Base-by-base conservation (phyloP, 2,329 filamentous ascomycete species). In the Pyrenochaeta sp. region DNA sequence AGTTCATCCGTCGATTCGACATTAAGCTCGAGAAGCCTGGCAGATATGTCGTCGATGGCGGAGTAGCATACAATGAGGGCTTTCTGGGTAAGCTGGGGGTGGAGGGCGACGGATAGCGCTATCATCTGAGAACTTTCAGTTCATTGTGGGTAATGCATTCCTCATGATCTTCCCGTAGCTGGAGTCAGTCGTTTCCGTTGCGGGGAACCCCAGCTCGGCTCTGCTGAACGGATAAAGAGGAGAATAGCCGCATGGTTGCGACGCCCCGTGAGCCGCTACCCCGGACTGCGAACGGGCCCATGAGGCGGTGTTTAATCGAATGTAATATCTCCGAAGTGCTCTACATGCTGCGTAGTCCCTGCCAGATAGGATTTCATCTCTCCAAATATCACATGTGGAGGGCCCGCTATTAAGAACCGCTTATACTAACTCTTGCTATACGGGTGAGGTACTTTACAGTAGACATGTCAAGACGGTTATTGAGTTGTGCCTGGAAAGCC, bases 1-100 rank as follows among this genome's bases (percentile, higher is more conserved):
- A 71, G 69, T 67, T 66, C 31, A 52, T 73, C 9, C 62, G 70
- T 27, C 58, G 56, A 0, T 73, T 73, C 45, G 59, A 74, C 45
- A 51, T 74, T 14, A 59, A 69, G 32, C 31, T 73, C 33, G 45
- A 58, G 45, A 45, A 53, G 17, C 37, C 62, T n/a, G 69, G 69
- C 0, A 51, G 54, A 33, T 70, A 67, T 48, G 54, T 68, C 10
- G 69, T 71, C 27, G 63, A 62, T 20, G 71, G 72, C 3, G 72
- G 71, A 3, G 66, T 73, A 14, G 69, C 64, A 2, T 71, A 68
- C 37, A 72, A 72, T 17, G 49, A 60, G 30, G 62, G 51, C 1
- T 68, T 74, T 32, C 27, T 64, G 31, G 68, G 56, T 1, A 60
- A 41, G 18, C 44, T 58, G 17, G 20, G 49, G n/a, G 21, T 17